Base-by-base conservation (phyloP, 768 basidiomycete genomes). In the Boletus insuetus region DNA sequence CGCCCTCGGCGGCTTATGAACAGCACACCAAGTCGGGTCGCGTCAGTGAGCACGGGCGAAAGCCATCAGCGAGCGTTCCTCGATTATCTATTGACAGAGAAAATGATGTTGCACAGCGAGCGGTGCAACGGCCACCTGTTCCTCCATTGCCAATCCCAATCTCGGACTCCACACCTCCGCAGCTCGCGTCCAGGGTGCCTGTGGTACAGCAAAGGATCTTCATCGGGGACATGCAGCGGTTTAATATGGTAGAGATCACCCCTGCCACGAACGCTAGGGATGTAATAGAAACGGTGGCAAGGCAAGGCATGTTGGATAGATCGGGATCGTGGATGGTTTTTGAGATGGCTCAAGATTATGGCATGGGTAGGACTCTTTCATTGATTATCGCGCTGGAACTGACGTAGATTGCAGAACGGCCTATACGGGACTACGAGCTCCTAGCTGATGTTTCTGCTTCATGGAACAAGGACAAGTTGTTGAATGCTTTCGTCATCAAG, bases 291-390 rank as follows among this genome's bases (percentile, higher is more conserved):
- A 74, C 82, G 64, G 77, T 94, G 26, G 82, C 86, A 40, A 72
- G 72, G 17, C 83, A 87, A 64, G 90, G 89, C 12, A 80, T 82
- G 52, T 70, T 96, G 42, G 80, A 80, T 41, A 80, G 81, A 44
- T 75, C 71, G n/a, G 84, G 79, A 6, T 85, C 82, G 7, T 97
- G 92, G 91, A 93, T 94, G 80, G 69, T 98, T 29, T 95, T 82
- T 69, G 96, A 98, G 73, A 71, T 95, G 29, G 90, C 90, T 34
- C 88, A 91, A 59, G 91, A 94, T 65, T 88, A 94, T 66, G 94
- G 94, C 55, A 89, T 95, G 85, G 94, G 94, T 95, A 66, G 53
- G 83, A 70, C 3, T 37, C 34, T 35, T 16, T 19, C 9, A 38
- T 46, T 38, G 17, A 6, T 22, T 32, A 31, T 11, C 41, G 8